Evolutionary conservation across 1,284 basidiomycete genomes (phyloP), one percentile per base, ranked within the genome.

Genomic region (Laetiporus sulphureus): DNA sequence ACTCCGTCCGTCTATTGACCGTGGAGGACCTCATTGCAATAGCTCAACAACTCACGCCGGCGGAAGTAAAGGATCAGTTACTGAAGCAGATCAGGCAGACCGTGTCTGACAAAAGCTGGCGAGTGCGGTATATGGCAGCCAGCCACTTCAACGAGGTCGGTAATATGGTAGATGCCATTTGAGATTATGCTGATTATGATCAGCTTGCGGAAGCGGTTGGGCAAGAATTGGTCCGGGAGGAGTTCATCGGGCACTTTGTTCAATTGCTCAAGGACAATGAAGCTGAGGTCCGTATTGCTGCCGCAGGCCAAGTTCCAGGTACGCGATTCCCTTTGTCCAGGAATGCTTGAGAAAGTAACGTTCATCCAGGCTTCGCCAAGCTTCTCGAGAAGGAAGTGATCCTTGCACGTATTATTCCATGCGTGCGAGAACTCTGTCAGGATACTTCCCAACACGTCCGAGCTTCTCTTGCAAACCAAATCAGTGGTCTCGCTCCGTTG

Each of bases 81-180:
- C 70, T 96, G 47, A 85, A 88, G 50, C 84, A 91, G 58, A 88
- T 99, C 63, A 79, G 90, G 59, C 75, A 87, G 53, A 86, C 85
- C 53, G 87, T 96, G 40, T 74, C 82, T 20, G 96, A 99, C 66
- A 97, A 97, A 74, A 95, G 92, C 63, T 99, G 96, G 96, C 75
- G 96, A 55, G 96, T 99, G 39, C 77, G 96, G 57, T 99, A 98
- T 67, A 99, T 99, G 95, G 92, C 94, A 13, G 96, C 95, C 4
- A 94, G 84, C 54, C 91, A 99, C 66, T 99, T 99, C 67, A 96
- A 99, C 50, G 89, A 93, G 73, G 88, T 86, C 50, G 40, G 70
- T 57, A 13, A 35, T 23, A 41, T 36, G 19, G n/a, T 37, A 40
- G n/a, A 27, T 37, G 35, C 19, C 41, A 27, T n/a, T 36, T 24